Evolutionary conservation across 1,284 basidiomycete genomes (phyloP).

Genomic region (Moesziomyces antarcticus): DNA sequence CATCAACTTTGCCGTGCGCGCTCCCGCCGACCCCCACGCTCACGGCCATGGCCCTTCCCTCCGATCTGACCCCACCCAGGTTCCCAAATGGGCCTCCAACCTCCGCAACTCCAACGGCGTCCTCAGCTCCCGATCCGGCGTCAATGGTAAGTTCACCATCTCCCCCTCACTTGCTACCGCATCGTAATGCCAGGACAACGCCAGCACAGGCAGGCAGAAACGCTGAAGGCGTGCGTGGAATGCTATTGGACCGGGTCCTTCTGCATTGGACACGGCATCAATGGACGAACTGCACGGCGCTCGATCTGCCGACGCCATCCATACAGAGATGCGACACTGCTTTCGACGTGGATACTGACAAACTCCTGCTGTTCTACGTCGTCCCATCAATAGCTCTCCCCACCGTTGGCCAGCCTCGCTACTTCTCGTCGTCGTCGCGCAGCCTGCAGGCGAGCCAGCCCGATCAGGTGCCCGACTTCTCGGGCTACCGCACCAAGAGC

Average conservation of each 20-base stretch:
- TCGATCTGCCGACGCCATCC: no score
- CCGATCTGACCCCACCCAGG: constrained; percentile 52
- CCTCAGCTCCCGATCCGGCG: constrained; percentile 45
- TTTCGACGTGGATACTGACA: background rate
- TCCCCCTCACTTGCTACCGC: background rate
- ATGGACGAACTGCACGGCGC: no score
- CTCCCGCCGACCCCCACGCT: constrained; percentile 57
- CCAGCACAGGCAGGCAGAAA: no score
- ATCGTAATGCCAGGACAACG: no score
- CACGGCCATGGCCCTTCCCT: constrained; percentile 52
- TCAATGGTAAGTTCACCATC: constrained; percentile 46
- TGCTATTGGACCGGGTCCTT: no score
- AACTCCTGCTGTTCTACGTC: background rate
- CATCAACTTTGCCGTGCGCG: constrained; percentile 59
- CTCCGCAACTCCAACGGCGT: constrained; percentile 51
- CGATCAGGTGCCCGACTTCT: constrained; percentile 85
- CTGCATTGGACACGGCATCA: no score
- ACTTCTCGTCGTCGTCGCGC: constrained; percentile 61
- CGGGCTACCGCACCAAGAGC: constrained; percentile 79
- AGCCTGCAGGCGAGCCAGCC: constrained; percentile 50
- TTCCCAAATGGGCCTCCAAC: constrained; percentile 49
- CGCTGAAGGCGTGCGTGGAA: no score
- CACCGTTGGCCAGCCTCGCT: constrained; percentile 50
- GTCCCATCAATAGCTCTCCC: constrained; percentile 35
- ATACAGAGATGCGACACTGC: background rate